phyloP scores from a whole-genome alignment of 352 stramenopile species.

The Globisporangium sylvaticum region DNA sequence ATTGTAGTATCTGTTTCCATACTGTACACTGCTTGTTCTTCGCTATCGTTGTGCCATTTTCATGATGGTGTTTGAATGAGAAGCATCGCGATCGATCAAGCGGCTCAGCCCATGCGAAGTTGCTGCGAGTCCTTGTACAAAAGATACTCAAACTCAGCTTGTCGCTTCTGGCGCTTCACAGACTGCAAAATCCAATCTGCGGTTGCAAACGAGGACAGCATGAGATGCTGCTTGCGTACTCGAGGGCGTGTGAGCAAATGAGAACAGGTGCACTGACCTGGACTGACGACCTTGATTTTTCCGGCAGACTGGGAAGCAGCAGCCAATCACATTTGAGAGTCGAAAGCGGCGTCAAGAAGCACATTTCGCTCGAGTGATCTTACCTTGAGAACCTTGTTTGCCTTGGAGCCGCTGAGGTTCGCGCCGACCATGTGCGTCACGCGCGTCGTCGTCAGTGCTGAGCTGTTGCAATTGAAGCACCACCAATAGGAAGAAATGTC shows the following conservation, averaged over 20 bases:
- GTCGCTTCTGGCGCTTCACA: slow-evolving; percentile 56
- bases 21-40: neutral
- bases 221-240: too few relatives aligned
- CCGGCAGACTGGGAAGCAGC: slow-evolving; percentile 28
- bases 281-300: slow-evolving; percentile 64
- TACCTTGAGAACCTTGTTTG: slow-evolving; percentile 73
- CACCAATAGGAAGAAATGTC: neutral
- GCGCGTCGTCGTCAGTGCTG: slow-evolving; percentile 34
- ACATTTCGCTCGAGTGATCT: too few relatives aligned
- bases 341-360: neutral
- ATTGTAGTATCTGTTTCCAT: neutral
- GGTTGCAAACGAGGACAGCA: too few relatives aligned
- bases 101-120: neutral
- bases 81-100: neutral
- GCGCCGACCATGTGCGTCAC: slow-evolving; percentile 79
- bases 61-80: neutral
- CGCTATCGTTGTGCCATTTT: neutral
- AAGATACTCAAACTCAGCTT: slow-evolving; percentile 64
- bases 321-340: neutral
- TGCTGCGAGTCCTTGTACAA: slow-evolving; percentile 57
- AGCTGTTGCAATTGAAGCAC: slow-evolving; percentile 20
- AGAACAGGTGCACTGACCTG: slow-evolving; percentile 28
- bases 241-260: neutral
- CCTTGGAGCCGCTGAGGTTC: slow-evolving; percentile 75
- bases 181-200: slow-evolving; percentile 79